Percentiles rank a stretch among this genome's conserved stretches.
Conservation (phyloP, 2,329 filamentous ascomycete species). For the Biscogniauxia mediterranea region DNA sequence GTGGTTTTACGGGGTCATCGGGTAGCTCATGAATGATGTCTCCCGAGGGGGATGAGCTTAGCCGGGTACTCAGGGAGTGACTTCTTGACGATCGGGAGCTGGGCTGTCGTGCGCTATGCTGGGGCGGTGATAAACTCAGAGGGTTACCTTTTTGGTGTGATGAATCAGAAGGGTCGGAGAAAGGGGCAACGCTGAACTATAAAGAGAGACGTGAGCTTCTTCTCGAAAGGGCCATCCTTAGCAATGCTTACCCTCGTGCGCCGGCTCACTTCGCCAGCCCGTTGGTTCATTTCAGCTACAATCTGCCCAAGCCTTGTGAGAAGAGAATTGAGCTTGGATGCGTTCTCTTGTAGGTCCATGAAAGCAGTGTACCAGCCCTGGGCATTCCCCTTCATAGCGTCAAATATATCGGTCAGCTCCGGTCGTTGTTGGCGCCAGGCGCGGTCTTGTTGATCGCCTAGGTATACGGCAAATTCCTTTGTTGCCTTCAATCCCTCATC, state of each 20-base stretch:
- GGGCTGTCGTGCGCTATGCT: constrained; percentile 21
- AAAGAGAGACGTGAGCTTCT: constrained; percentile 10
- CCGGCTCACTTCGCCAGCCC: constrained; percentile 79
- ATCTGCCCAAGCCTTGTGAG: constrained; percentile 73
- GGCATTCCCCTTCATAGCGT: constrained; percentile 89
- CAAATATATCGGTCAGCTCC: constrained; percentile 69
- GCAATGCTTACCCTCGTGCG: constrained; percentile 63
- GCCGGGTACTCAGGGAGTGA: constrained; percentile 23
- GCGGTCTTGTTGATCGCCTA: constrained; percentile 63
- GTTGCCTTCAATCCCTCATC: constrained; percentile 74
- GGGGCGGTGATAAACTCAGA: constrained; percentile 18
- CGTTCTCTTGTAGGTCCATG: constrained; percentile 70
- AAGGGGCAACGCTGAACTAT: constrained; percentile 32
- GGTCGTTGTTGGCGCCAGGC: constrained; percentile 61
- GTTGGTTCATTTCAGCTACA: constrained; percentile 80
- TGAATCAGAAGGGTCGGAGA: constrained; percentile 25
- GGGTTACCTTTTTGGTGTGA: constrained; percentile 17
- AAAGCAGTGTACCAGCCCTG: constrained; percentile 87
- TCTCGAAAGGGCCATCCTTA: constrained; percentile 4
- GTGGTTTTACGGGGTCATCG: constrained; percentile 22
- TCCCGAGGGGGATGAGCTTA: constrained; percentile 24
- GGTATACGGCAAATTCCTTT: constrained; percentile 72
- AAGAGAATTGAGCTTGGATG: constrained; percentile 65
- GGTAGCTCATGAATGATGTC: constrained; percentile 31
- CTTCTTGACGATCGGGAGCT: constrained; percentile 22